phyloP scores from a whole-genome alignment of 805 yeast genomes.

The Teunomyces atbi region DNA sequence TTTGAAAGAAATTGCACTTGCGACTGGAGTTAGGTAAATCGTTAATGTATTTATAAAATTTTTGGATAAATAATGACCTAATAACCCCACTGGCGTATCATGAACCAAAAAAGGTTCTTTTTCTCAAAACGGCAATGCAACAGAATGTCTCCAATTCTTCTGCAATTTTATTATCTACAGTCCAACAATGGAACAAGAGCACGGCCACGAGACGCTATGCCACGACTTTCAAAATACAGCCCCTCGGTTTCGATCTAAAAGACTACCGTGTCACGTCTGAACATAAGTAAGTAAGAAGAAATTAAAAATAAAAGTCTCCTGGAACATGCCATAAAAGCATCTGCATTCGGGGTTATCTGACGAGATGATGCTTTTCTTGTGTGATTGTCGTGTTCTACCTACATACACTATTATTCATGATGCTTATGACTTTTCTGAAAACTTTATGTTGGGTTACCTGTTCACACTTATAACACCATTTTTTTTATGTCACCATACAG shows the following conservation, averaged over 20 bases:
- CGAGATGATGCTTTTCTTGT: neutral
- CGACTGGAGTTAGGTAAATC: neutral
- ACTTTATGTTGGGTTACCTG: neutral
- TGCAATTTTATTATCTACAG: neutral
- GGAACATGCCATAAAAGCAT: neutral
- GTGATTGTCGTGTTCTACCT: neutral
- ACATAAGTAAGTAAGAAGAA: no score
- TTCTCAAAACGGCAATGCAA: constrained; percentile 3
- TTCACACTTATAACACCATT: constrained; percentile 1
- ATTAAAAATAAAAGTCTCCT: no score
- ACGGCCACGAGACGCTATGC: neutral
- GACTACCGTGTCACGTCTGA: no score
- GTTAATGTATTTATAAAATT: constrained; percentile 1
- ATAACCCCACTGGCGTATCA: constrained; percentile 4
- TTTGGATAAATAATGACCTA: constrained; percentile 3
- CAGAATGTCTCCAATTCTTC: constrained; percentile 2
- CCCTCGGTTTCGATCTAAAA: no score
- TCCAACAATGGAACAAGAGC: neutral
- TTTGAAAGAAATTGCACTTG: neutral
- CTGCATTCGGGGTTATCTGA: neutral
- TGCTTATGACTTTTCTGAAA: neutral
- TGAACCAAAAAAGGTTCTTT: neutral
- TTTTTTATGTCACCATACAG: neutral
- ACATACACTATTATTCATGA: neutral
- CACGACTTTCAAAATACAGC: neutral